These are phyloP conservation scores for Xylariaceae sp. DNA, from an alignment of 2,329 filamentous ascomycete species.

Conservation along the genomic window DNA sequence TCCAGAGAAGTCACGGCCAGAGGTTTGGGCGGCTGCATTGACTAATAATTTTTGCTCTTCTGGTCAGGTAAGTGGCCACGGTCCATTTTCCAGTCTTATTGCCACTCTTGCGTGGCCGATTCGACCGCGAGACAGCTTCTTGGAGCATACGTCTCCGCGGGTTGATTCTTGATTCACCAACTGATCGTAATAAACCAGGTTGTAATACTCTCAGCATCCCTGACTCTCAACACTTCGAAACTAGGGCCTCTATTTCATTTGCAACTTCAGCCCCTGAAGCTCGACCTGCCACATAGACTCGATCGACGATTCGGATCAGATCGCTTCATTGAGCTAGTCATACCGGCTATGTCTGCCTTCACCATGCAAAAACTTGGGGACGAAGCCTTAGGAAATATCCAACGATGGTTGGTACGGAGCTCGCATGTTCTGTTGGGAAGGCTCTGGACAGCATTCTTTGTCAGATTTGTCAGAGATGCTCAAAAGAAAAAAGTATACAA, in stretches of 20 bases:
- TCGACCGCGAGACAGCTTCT: too few relatives aligned
- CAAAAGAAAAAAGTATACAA: slow-evolving; percentile 30
- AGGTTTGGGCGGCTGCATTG: slow-evolving; percentile 40
- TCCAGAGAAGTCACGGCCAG: slow-evolving; percentile 36
- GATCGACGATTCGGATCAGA: slow-evolving; percentile 49
- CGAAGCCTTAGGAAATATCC: slow-evolving; percentile 27
- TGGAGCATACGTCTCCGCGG: too few relatives aligned
- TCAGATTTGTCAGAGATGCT: slow-evolving; percentile 32
- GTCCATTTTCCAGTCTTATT: too few relatives aligned
- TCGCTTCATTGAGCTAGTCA: slow-evolving; percentile 47
- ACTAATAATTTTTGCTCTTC: slow-evolving; percentile 26
- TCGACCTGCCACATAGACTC: slow-evolving; percentile 45
- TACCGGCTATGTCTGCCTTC: slow-evolving; percentile 32
- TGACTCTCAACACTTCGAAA: slow-evolving; percentile 29
- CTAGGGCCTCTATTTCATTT: slow-evolving; percentile 37
- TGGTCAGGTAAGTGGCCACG: too few relatives aligned
- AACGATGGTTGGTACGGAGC: slow-evolving; percentile 30
- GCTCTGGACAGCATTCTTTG: slow-evolving; percentile 40
- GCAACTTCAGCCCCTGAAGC: slow-evolving; percentile 37
- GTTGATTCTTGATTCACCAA: too few relatives aligned
- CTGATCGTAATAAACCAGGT: slow-evolving; percentile 24
- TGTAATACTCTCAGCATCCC: slow-evolving; percentile 35
- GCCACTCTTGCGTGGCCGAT: too few relatives aligned
- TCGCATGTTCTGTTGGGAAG: slow-evolving; percentile 39
- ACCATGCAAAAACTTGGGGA: slow-evolving; percentile 21